phyloP scores from a whole-genome alignment of 129 eudicot genomes.

The Heracleum sosnowskyi region DNA sequence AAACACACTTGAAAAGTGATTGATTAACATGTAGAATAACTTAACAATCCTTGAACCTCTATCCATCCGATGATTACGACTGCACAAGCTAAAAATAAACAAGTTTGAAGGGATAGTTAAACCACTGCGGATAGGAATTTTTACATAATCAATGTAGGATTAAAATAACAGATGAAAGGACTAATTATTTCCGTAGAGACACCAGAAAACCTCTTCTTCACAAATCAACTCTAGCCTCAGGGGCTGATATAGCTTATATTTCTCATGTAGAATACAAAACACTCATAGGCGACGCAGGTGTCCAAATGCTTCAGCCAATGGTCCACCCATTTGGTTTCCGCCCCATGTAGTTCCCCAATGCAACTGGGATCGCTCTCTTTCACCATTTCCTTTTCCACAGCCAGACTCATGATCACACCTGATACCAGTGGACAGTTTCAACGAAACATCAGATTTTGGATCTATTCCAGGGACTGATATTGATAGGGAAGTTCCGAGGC shows the following conservation, averaged over 20 bases:
- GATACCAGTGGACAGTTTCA: slow-evolving; percentile 60
- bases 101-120: background rate
- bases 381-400: slow-evolving; percentile 19
- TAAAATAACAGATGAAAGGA: background rate
- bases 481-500: slow-evolving; percentile 33
- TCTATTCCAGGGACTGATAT: slow-evolving; percentile 45
- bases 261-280: slow-evolving; percentile 49
- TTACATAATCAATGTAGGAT: background rate
- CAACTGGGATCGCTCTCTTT: slow-evolving; percentile 25
- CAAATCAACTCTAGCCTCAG: slow-evolving; percentile 13
- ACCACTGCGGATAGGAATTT: background rate
- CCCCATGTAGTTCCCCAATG: slow-evolving; percentile 60
- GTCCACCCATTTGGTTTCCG: slow-evolving; percentile 64
- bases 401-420: slow-evolving; percentile 9
- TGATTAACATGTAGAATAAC: background rate
- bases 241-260: slow-evolving; percentile 51
- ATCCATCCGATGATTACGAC: background rate
- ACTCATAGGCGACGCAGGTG: slow-evolving; percentile 65
- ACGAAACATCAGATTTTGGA: slow-evolving; percentile 51
- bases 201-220: background rate
- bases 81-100: background rate
- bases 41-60: background rate
- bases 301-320: slow-evolving; percentile 88
- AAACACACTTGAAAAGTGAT: background rate
- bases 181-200: background rate